Evolutionary conservation across 2,329 filamentous ascomycete species (phyloP).

Genomic region (Aureobasidium sp.): DNA sequence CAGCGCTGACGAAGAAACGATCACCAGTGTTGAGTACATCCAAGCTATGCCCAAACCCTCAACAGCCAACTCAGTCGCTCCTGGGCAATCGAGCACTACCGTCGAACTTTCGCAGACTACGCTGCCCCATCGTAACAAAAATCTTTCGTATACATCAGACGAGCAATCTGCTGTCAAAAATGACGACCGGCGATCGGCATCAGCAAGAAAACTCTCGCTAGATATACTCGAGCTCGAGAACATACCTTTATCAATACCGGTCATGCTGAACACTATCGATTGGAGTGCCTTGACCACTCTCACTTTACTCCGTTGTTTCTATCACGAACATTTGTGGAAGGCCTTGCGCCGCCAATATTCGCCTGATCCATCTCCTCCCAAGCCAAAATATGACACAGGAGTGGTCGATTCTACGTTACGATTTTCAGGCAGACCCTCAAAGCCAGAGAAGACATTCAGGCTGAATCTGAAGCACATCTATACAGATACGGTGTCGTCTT

Average conservation of each 20-base stretch:
- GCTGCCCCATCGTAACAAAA: background rate
- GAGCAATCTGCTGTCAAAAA: background rate
- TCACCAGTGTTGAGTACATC: background rate
- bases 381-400: background rate
- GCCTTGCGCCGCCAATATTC: slow-evolving; percentile 48
- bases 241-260: slow-evolving; percentile 62
- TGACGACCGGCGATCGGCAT: background rate
- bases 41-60: background rate
- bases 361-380: background rate
- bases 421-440: background rate
- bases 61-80: background rate
- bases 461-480: slow-evolving; percentile 67
- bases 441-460: slow-evolving; percentile 24
- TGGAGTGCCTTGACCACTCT: slow-evolving; percentile 66
- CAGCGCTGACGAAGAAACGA: background rate
- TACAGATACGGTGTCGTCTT: slow-evolving; percentile 62
- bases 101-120: background rate
- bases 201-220: slow-evolving; percentile 50
- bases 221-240: slow-evolving; percentile 69
- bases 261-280: slow-evolving; percentile 65
- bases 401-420: background rate
- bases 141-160: background rate
- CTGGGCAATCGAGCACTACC: background rate
- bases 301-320: slow-evolving; percentile 65
- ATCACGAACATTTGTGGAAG: slow-evolving; percentile 70